Base-by-base conservation (phyloP, 192 early-diverging fungal species). In the Diversispora epigaea region DNA sequence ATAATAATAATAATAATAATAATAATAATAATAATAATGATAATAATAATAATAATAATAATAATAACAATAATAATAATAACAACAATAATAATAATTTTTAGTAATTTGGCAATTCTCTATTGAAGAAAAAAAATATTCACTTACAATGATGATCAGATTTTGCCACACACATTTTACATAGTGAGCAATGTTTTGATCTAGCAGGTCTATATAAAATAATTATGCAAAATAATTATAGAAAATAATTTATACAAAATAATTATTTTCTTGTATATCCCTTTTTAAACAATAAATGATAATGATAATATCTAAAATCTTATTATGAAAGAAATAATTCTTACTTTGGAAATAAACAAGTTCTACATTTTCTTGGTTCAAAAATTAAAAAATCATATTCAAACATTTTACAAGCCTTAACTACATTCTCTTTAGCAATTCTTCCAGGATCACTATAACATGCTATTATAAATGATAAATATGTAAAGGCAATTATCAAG, bases 151-250 rank as follows among this genome's bases (percentile, higher is more conserved):
- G 86, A 15, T 87, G 86, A 56, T 87, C 86, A 5, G 68, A 76
- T 60, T 79, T 57, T 3, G 80, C 80, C 12, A 87, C 76, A 75
- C 86, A 87, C 44, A 79, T 79, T 19, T 87, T 82, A 65, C 86
- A 87, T 68, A 85, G 57, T 11, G 86, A 86, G 60, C 86, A 87
- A 67, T 87, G 86, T 46, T 87, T 87, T 9, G 86, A 87, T 6
- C 86, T 73, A 43, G 86, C 86, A 46, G 86, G 86, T 58, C 84
- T 87, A 68, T 12, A 74, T n/a, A n/a, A n/a, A n/a, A n/a, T n/a
- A 55, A 21, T 21, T 9, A 50, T 19, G 4, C 6, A n/a, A 15
- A 22, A 21, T 10, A 39, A 43, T 40, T 21, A 32, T 46, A 1
- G 7, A 15, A 45, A 47, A 6, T 41, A 45, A 3, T 14, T 46